phyloP scores from a whole-genome alignment of 2,329 filamentous ascomycete species.

The Hypoxylon sp. region DNA sequence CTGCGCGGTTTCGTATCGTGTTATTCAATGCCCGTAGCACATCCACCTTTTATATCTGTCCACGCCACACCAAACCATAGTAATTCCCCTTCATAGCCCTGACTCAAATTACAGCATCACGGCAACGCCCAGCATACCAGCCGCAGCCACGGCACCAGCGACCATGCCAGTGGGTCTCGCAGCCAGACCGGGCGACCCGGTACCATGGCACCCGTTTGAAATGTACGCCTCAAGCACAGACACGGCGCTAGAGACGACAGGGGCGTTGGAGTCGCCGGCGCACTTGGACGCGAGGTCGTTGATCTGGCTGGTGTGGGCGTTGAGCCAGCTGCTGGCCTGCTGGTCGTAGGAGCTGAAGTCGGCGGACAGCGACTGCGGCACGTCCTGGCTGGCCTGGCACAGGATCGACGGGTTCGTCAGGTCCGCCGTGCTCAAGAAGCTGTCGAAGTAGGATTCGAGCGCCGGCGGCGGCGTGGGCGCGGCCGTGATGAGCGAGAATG shows the following conservation, averaged over 20 bases:
- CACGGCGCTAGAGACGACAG: constrained; percentile 16
- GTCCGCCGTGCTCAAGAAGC: constrained; percentile 32
- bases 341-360: constrained; percentile 43
- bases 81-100: not conserved
- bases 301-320: constrained; percentile 36
- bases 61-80: not conserved
- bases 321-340: constrained; percentile 44
- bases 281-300: constrained; percentile 28
- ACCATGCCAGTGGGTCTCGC: constrained; percentile 46
- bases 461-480: constrained; percentile 18
- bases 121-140: constrained; percentile 48
- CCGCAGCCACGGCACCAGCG: constrained; percentile 48
- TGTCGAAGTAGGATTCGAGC: constrained; percentile 31
- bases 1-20: not conserved
- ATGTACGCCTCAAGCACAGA: constrained; percentile 19
- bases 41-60: not conserved
- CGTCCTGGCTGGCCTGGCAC: constrained; percentile 30
- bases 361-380: constrained; percentile 39
- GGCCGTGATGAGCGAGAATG: constrained; percentile 26
- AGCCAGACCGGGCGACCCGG: constrained; percentile 34
- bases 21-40: not conserved
- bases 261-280: constrained; percentile 15
- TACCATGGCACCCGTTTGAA: constrained; percentile 4
- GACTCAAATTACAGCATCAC: constrained; percentile 52
- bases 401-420: constrained; percentile 24